Conservation (phyloP, 177 flowering plant genomes). For the Vitis hybrid region DNA sequence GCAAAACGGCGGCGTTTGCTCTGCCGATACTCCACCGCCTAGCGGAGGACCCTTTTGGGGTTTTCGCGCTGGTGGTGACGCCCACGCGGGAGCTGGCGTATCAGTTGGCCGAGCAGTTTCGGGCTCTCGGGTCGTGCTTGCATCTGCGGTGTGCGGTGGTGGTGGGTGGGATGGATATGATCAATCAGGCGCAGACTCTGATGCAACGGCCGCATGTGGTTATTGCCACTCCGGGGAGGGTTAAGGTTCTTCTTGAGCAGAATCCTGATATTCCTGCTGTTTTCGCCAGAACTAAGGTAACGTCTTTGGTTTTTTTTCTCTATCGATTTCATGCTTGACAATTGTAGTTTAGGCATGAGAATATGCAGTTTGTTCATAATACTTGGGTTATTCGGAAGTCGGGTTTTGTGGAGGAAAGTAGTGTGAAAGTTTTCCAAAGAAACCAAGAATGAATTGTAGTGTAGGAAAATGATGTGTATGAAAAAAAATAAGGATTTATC, state of each 20-base stretch:
- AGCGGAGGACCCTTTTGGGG: slow-evolving; percentile 74
- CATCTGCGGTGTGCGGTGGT: slow-evolving; percentile 66
- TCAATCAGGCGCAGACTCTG: slow-evolving; percentile 57
- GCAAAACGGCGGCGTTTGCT: slow-evolving; percentile 94
- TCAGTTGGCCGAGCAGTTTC: slow-evolving; percentile 91
- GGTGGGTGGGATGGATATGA: slow-evolving; percentile 93
- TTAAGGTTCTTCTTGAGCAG: slow-evolving; percentile 70
- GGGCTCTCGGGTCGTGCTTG: slow-evolving; percentile 74
- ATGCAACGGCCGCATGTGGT: slow-evolving; percentile 80
- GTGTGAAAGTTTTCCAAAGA: no score
- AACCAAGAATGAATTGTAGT: no score
- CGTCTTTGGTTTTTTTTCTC: background rate
- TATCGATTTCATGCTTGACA: no score
- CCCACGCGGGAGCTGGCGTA: slow-evolving; percentile 92
- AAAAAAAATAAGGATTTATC: no score
- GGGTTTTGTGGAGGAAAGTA: no score
- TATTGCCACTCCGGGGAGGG: slow-evolving; percentile 85
- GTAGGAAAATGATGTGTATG: no score
- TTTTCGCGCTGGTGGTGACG: slow-evolving; percentile 79
- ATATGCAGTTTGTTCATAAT: no score
- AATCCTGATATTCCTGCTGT: slow-evolving; percentile 73
- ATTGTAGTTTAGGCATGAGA: no score
- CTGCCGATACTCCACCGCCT: slow-evolving; percentile 76
- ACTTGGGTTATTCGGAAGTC: no score
- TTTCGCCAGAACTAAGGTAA: slow-evolving; percentile 79